phyloP scores from a whole-genome alignment of 2,329 filamentous ascomycete genomes.

The Pseudomassariella vexata region DNA sequence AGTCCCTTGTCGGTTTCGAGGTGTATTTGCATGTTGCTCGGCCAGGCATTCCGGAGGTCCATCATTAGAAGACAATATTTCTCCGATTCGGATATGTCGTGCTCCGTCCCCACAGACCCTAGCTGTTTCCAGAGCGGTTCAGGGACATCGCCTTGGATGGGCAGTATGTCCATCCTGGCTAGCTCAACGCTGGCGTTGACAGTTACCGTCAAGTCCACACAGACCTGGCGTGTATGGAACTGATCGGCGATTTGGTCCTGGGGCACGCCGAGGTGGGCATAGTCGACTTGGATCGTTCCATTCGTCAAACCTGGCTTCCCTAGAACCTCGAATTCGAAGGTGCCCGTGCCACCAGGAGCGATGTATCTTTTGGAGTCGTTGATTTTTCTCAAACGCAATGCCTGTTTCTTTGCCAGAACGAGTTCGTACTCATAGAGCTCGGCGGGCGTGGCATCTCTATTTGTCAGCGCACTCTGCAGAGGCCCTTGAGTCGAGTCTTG shows the following conservation, averaged over 20 bases:
- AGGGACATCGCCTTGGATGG: conserved; percentile 64
- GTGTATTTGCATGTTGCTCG: conserved; percentile 65
- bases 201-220: conserved; percentile 76
- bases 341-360: conserved; percentile 58
- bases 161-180: conserved; percentile 70
- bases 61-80: conserved; percentile 75
- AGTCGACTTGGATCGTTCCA: conserved; percentile 78
- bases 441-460: conserved; percentile 69
- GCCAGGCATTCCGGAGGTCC: conserved; percentile 88
- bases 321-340: conserved; percentile 77
- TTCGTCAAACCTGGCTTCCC: conserved; percentile 80
- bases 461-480: conserved; percentile 67
- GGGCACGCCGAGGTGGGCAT: conserved; percentile 70
- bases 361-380: conserved; percentile 55
- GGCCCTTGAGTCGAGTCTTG: conserved; percentile 80
- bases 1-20: conserved; percentile 49
- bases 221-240: conserved; percentile 81
- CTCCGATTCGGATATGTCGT: conserved; percentile 38
- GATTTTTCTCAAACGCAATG: conserved; percentile 49
- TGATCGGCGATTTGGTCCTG: conserved; percentile 62
- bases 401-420: conserved; percentile 68
- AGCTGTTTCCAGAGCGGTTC: conserved; percentile 49
- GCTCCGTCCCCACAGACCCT: conserved; percentile 22
- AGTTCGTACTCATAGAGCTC: conserved; percentile 85
- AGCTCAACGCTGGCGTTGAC: conserved; percentile 90